These are phyloP conservation scores for Chloris gayana DNA, from an alignment of 176 grass and related monocot species.

Conservation along the genomic window DNA sequence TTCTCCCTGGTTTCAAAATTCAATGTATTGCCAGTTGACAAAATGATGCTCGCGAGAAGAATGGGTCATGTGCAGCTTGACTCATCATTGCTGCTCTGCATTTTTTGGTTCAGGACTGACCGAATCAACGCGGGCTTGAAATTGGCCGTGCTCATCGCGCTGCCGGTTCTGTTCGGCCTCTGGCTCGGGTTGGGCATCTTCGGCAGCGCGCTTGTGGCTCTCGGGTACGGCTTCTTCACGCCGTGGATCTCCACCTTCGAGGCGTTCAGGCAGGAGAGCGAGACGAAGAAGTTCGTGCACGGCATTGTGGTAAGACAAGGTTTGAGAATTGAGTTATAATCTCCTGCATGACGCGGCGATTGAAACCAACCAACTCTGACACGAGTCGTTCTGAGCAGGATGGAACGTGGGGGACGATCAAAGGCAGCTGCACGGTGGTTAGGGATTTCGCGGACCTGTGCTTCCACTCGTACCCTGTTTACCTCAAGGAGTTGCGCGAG, in stretches of 20 bases:
- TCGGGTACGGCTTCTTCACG: constrained; percentile 90
- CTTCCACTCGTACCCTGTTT: constrained; percentile 72
- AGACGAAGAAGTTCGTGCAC: constrained; percentile 74
- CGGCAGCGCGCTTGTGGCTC: constrained; percentile 71
- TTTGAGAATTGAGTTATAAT: not conserved
- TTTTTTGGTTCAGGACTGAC: constrained; percentile 64
- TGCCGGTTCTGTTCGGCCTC: constrained; percentile 70
- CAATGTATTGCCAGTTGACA: not conserved
- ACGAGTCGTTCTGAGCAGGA: constrained; percentile 57
- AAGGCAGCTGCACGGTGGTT: constrained; percentile 90
- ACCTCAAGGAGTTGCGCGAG: constrained; percentile 79
- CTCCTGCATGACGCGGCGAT: not conserved
- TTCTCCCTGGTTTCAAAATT: not conserved
- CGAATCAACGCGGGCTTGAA: constrained; percentile 71
- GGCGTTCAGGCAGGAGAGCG: constrained; percentile 84
- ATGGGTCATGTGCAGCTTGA: not conserved
- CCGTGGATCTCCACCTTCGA: constrained; percentile 97
- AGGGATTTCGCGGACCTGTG: constrained; percentile 90
- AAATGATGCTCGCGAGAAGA: not conserved
- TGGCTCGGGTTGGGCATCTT: constrained; percentile 83
- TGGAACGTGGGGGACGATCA: constrained; percentile 94
- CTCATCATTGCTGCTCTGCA: constrained; percentile 23
- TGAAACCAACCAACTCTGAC: not conserved
- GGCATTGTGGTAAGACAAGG: constrained; percentile 62
- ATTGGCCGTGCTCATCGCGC: constrained; percentile 60